Evolutionary conservation across 305 asterid species (phyloP).

Genomic region (Salvia sclarea): DNA sequence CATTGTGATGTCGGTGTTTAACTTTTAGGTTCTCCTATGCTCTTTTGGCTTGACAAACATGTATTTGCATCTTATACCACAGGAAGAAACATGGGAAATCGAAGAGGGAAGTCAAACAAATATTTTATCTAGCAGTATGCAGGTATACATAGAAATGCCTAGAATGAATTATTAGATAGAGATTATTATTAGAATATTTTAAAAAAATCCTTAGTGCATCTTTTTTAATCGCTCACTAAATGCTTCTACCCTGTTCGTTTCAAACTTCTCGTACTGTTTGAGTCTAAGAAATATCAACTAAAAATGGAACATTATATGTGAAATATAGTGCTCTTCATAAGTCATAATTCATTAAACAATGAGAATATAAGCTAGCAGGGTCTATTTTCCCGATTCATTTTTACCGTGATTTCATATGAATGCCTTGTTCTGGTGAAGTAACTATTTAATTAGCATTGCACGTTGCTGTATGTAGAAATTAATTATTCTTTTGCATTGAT

Average conservation of each 20-base stretch:
- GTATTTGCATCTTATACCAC: slow-evolving; percentile 36
- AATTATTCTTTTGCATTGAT: not conserved
- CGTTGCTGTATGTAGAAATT: not conserved
- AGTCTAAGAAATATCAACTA: not conserved
- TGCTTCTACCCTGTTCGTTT: not conserved
- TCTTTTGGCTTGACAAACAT: slow-evolving; percentile 29
- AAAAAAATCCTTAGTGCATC: not conserved
- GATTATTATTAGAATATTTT: not conserved
- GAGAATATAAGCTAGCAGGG: not conserved
- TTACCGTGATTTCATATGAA: slow-evolving; percentile 1
- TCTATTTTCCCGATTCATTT: slow-evolving; percentile 3
- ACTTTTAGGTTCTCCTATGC: slow-evolving; percentile 20
- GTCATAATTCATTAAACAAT: not conserved
- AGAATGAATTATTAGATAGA: not conserved
- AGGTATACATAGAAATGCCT: slow-evolving; percentile 48
- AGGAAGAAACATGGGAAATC: slow-evolving; percentile 98
- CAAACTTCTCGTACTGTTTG: not conserved
- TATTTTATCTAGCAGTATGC: slow-evolving; percentile 94
- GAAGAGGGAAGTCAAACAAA: slow-evolving; percentile 97
- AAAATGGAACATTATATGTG: slow-evolving; percentile 4
- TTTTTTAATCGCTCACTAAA: not conserved
- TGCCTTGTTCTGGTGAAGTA: slow-evolving; percentile 16
- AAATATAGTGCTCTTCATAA: not conserved
- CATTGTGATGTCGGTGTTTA: slow-evolving; percentile 12
- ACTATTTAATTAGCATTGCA: slow-evolving; percentile 11